A percentile compares a stretch with the other conserved stretches of the same genome.
Conservation (phyloP, 2,329 filamentous ascomycete species). For the Hypoxylon sp. region DNA sequence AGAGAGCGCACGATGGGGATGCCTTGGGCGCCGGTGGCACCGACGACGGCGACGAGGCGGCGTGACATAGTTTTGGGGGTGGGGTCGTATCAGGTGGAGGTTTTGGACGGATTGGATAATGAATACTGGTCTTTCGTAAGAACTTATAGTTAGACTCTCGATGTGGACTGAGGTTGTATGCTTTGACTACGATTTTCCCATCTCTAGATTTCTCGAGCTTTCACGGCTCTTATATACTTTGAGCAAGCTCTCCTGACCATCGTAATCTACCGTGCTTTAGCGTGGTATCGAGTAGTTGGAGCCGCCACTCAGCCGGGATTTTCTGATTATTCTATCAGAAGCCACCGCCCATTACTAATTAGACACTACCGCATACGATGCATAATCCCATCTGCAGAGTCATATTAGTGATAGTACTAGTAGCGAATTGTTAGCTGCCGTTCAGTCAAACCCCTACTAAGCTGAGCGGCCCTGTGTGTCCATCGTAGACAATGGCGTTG, state of each 20-base stretch:
- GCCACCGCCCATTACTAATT: slow-evolving; percentile 26
- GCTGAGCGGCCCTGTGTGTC: not conserved
- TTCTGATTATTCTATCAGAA: slow-evolving; percentile 31
- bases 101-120: slow-evolving; percentile 1
- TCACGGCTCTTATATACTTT: slow-evolving; percentile 19
- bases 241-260: not conserved
- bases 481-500: not conserved
- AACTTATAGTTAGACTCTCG: no score
- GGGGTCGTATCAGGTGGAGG: not conserved
- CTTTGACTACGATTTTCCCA: not conserved
- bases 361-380: not conserved
- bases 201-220: not conserved
- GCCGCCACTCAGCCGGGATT: not conserved
- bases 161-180: not conserved
- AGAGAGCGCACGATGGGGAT: slow-evolving; percentile 60
- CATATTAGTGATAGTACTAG: slow-evolving; percentile 1
- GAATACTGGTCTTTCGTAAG: not conserved
- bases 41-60: slow-evolving; percentile 54
- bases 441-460: not conserved
- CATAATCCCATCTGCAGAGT: not conserved
- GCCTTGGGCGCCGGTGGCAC: slow-evolving; percentile 65
- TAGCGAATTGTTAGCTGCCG: not conserved
- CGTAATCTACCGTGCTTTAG: not conserved
- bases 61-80: slow-evolving; percentile 45
- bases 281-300: not conserved